Evolutionary conservation across 176 grass and related monocot species (phyloP).

Genomic region (Canna indica): DNA sequence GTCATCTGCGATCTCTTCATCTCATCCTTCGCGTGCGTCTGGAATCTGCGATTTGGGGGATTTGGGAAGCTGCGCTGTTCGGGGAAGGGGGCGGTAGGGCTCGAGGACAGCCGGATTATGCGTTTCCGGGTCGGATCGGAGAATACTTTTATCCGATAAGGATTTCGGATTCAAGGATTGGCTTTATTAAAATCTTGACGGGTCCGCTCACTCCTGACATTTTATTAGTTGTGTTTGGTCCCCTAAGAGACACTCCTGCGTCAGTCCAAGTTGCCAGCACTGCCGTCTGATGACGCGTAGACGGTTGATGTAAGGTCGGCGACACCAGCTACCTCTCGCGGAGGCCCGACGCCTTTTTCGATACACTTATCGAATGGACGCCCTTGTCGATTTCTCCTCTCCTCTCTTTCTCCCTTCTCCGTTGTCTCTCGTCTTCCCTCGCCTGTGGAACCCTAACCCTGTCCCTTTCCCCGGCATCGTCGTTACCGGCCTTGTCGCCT

Average conservation of each 20-base stretch:
- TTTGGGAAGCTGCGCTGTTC: not conserved
- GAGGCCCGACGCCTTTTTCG: not conserved
- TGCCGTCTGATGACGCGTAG: not conserved
- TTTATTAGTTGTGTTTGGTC: not conserved
- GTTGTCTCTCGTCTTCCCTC: not conserved
- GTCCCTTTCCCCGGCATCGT: not conserved
- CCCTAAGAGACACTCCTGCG: not conserved
- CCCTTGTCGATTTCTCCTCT: not conserved
- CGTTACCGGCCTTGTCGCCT: not conserved
- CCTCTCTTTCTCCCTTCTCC: not conserved
- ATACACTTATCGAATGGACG: not conserved
- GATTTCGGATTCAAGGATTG: not conserved
- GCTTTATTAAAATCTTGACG: constrained; percentile 2
- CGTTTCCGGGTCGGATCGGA: not conserved
- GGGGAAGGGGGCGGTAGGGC: constrained; percentile 2
- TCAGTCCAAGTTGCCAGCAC: not conserved
- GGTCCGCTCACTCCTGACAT: not conserved
- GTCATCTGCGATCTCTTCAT: not conserved
- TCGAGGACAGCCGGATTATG: constrained; percentile 1
- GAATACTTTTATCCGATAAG: not conserved
- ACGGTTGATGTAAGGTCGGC: constrained; percentile 3
- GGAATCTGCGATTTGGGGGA: constrained; percentile 3
- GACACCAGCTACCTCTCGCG: not conserved
- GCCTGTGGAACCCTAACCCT: no score
- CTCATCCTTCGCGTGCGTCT: not conserved